Percentiles rank a stretch among this genome's conserved stretches.
Evolutionary conservation across 148 eudicot genomes (phyloP).

Genomic region (Oxyria digyna): DNA sequence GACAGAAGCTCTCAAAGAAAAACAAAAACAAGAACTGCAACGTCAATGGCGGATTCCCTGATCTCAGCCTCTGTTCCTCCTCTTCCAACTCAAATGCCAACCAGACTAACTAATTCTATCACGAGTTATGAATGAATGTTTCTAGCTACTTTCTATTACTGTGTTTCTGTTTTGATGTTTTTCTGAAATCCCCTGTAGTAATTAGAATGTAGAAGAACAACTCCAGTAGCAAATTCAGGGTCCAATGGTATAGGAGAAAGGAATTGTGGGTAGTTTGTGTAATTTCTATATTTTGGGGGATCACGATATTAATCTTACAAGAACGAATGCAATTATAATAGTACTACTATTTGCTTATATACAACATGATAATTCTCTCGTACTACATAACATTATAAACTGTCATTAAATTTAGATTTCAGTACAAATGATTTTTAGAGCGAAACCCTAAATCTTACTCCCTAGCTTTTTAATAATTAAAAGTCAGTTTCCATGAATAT

Average conservation of each 20-base stretch:
- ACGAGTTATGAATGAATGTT: no score
- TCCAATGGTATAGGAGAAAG: neutral
- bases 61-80: conserved; percentile 21
- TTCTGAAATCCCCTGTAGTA: neutral
- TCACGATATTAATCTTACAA: neutral
- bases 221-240: neutral
- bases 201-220: neutral
- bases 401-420: no score
- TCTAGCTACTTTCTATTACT: no score
- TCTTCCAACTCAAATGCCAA: conserved; percentile 19
- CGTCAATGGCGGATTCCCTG: conserved; percentile 25
- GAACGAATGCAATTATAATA: neutral
- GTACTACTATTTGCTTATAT: neutral
- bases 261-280: neutral
- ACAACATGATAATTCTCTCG: no score
- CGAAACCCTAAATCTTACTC: no score
- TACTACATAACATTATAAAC: no score
- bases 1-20: conserved; percentile 31
- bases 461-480: no score
- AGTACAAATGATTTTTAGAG: no score
- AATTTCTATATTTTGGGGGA: neutral
- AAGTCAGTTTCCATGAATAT: no score
- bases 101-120: conserved; percentile 11
- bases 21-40: conserved; percentile 18
- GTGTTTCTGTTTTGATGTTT: no score